These are phyloP conservation scores for Saccharomycopsis selenospora DNA, from an alignment of 805 yeast genomes.

Conservation along the genomic window DNA sequence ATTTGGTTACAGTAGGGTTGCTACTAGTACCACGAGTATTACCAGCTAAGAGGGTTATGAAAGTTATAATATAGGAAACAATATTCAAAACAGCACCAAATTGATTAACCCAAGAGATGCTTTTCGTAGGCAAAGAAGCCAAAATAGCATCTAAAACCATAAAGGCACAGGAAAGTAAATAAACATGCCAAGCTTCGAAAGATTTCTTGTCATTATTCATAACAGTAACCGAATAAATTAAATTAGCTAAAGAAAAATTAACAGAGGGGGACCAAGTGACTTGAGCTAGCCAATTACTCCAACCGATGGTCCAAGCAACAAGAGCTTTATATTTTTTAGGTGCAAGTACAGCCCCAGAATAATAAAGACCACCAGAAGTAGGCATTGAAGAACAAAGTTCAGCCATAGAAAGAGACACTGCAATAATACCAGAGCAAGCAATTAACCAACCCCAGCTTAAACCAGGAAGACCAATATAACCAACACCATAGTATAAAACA, in stretches of 20 bases:
- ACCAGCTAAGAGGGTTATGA: constrained; percentile 1
- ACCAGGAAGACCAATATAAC: constrained; percentile 33
- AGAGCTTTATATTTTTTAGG: constrained; percentile 47
- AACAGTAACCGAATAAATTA: constrained; percentile 27
- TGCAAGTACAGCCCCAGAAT: constrained; percentile 61
- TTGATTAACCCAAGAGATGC: constrained; percentile 1
- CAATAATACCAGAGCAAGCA: constrained; percentile 46
- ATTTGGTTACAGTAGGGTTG: too few relatives aligned
- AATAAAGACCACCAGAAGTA: constrained; percentile 68
- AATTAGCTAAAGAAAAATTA: constrained; percentile 62
- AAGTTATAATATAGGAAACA: neutral
- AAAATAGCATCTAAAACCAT: neutral
- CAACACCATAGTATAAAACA: constrained; percentile 38
- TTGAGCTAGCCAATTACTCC: constrained; percentile 59
- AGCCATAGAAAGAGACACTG: constrained; percentile 54
- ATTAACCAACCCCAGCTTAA: constrained; percentile 71
- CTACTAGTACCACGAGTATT: neutral
- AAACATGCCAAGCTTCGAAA: neutral
- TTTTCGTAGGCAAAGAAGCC: neutral
- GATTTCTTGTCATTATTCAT: neutral
- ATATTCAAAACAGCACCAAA: constrained; percentile 1
- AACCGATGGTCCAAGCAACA: constrained; percentile 56
- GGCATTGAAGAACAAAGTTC: constrained; percentile 65
- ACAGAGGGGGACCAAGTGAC: constrained; percentile 62
- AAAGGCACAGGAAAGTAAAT: neutral